phyloP scores from a whole-genome alignment of 2,329 filamentous ascomycete genomes.

The Claviceps lovelessii region DNA sequence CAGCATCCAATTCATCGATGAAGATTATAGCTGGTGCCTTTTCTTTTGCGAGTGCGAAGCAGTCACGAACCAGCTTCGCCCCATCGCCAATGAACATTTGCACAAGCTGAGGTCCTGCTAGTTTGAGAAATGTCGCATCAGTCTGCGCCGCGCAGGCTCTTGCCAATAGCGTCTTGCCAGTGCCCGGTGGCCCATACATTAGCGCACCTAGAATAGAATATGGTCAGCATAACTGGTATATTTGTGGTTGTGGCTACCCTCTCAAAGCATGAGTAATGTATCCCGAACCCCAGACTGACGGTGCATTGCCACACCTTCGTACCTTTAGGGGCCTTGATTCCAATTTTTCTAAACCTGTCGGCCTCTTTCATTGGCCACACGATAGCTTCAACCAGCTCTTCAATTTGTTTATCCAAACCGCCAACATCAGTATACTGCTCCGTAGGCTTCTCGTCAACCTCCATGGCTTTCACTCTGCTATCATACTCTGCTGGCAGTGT shows the following conservation, averaged over 20 bases:
- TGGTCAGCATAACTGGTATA: background rate
- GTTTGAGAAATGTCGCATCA: constrained; percentile 95
- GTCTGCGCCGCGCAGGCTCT: constrained; percentile 95
- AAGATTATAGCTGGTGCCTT: constrained; percentile 99
- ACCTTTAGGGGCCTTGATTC: constrained; percentile 99
- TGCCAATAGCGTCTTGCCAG: constrained; percentile 81
- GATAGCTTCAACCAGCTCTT: constrained; percentile 94
- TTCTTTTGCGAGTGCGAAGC: constrained; percentile 94
- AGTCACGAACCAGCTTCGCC: constrained; percentile 92
- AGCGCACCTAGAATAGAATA: constrained; percentile 81
- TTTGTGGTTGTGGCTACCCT: background rate
- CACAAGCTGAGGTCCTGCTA: constrained; percentile 91
- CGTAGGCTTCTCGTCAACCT: constrained; percentile 98
- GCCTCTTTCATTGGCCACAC: constrained; percentile 99
- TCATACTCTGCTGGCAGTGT: constrained; percentile 96
- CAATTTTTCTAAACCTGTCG: constrained; percentile 98
- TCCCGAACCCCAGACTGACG: background rate
- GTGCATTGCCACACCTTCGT: constrained; percentile 23
- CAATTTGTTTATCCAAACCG: constrained; percentile 96
- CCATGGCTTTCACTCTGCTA: constrained; percentile 98
- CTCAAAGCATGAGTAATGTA: background rate
- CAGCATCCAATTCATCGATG: constrained; percentile 94
- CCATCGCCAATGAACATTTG: constrained; percentile 99
- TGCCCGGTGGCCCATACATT: constrained; percentile 93
- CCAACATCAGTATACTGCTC: constrained; percentile 98